Evolutionary conservation across 2,329 filamentous ascomycete genomes (phyloP), one percentile per base, ranked within the genome.

Genomic region (Fusarium goolgardi): DNA sequence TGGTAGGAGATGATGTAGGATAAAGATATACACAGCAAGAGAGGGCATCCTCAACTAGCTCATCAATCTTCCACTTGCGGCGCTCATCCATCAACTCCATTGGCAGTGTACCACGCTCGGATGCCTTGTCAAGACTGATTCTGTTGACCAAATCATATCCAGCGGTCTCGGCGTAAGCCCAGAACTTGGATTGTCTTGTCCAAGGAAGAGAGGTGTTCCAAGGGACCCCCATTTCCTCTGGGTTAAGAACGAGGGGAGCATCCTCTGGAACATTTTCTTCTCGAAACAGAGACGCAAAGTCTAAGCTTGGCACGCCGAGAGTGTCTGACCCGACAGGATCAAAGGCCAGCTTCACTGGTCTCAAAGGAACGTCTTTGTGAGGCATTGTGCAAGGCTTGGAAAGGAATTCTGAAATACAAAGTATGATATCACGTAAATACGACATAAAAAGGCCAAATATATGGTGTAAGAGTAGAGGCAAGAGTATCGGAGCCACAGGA

Each of bases 141-240:
- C 44, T 21, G 15, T 29, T 65, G 16, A 35, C 32, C 13, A 65
- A 8, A 3, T 65, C 47, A 10, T 55, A 12, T 18, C 60, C 62
- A 4, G 46, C 54, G 4, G 27, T 43, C 3, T 59, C 60, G 1
- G 60, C 62, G 4, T 25, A 9, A 18, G 40, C 43, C 62, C 62
- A 65, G 20, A 37, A 53, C 18, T 59, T 59, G 27, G 62, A 65
- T 27, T 65, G 62, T 8, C 60, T 65, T 21, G 29, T 40, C 60
- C 60, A 65, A 3, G 62, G 62, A 1, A 65, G 11, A 20, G 62
- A 65, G 15, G 54, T 59, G 23, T 59, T 40, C 62, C 62, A 65
- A 0, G 62, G 62, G 0, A 65, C 43, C 2, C 29, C 23, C 18
- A 65, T 16, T 1, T 54, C 32, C 2, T 65, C 54, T 3, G 62